These are phyloP conservation scores for Rosa rugosa DNA, from an alignment of 306 rosid genomes.

Conservation along the genomic window DNA sequence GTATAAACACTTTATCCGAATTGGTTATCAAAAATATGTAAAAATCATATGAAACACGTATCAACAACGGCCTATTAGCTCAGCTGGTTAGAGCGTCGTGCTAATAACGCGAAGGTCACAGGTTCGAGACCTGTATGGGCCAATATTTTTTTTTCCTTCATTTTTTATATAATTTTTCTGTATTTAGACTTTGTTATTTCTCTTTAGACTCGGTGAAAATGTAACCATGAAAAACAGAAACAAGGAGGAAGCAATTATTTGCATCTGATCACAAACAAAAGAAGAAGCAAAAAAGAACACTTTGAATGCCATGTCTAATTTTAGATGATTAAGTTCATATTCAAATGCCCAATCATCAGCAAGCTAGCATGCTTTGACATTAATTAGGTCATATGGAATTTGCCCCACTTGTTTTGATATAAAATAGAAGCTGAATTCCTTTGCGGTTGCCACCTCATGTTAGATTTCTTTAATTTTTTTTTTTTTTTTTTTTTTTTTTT, in stretches of 20 bases:
- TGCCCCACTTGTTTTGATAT: background rate
- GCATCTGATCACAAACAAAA: no score
- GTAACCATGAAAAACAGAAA: no score
- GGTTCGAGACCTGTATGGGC: conserved; percentile 98
- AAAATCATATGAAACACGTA: fast-evolving
- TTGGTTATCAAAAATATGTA: background rate
- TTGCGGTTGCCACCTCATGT: background rate
- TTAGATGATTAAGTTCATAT: no score
- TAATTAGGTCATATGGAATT: background rate
- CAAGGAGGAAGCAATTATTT: no score
- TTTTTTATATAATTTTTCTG: background rate
- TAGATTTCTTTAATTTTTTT: background rate
- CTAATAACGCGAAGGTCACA: conserved; percentile 92
- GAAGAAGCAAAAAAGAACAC: no score
- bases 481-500: no score
- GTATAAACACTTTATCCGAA: background rate
- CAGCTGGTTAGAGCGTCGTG: conserved; percentile 92
- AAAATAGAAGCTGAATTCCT: background rate
- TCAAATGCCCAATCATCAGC: background rate
- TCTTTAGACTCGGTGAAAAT: no score
- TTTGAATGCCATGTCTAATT: no score
- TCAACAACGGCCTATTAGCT: conserved; percentile 62
- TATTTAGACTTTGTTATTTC: no score
- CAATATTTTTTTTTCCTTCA: background rate
- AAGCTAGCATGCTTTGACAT: background rate